Conservation (phyloP, 1,139 yeast genomes). For the Pichia terricola region DNA sequence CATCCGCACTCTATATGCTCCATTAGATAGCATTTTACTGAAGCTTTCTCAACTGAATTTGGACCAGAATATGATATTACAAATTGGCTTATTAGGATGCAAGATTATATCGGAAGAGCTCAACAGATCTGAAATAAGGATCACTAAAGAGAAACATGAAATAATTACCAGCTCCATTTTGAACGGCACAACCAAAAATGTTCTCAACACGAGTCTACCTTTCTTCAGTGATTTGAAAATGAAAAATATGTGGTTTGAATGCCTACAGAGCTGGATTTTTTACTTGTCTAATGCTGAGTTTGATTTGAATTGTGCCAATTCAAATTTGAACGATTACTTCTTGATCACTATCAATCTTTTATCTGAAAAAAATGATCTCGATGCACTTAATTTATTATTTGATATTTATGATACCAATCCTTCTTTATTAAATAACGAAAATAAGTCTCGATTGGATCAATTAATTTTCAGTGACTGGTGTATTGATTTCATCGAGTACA, state of each 20-base stretch:
- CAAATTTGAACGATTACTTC: conserved; percentile 29
- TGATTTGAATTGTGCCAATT: conserved; percentile 27
- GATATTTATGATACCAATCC: conserved; percentile 42
- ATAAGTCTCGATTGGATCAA: conserved; percentile 23
- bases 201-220: conserved; percentile 27
- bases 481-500: conserved; percentile 15
- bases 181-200: conserved; percentile 17
- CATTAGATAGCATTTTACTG: conserved; percentile 20
- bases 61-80: background rate
- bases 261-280: conserved; percentile 32
- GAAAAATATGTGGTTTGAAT: conserved; percentile 22
- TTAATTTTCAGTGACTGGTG: conserved; percentile 40
- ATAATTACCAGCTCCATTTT: conserved; percentile 3
- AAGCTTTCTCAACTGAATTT: background rate
- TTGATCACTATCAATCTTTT: conserved; percentile 19
- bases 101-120: conserved; percentile 11
- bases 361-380: conserved; percentile 7
- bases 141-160: conserved; percentile 3
- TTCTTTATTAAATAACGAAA: conserved; percentile 27
- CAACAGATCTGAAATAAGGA: conserved; percentile 14
- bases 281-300: conserved; percentile 34
- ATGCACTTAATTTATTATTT: conserved; percentile 31
- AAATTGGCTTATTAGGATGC: conserved; percentile 6
- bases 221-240: conserved; percentile 21
- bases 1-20: conserved; percentile 29